Percentiles rank a stretch among this genome's conserved stretches.
Conservation (phyloP, 2,329 filamentous ascomycete genomes). For the Eurotiales sp. region DNA sequence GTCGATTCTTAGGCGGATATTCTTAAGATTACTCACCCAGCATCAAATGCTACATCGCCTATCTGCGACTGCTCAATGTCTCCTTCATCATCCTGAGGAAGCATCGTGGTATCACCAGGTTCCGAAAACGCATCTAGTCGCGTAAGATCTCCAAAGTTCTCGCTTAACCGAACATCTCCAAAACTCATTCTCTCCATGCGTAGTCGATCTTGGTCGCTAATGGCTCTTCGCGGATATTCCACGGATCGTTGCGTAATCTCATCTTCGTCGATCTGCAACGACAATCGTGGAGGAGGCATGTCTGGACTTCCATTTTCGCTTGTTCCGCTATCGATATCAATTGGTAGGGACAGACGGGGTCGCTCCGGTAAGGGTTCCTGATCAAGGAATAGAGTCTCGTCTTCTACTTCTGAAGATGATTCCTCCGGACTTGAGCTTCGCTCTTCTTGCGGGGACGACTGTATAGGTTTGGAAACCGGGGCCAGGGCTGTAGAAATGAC, state of each 20-base stretch:
- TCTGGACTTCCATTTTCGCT: slow-evolving; percentile 41
- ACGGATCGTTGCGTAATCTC: slow-evolving; percentile 40
- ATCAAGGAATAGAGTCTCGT: slow-evolving; percentile 46
- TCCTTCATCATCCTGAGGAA: slow-evolving; percentile 32
- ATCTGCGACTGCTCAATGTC: slow-evolving; percentile 35
- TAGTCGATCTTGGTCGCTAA: slow-evolving; percentile 33
- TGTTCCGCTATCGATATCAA: slow-evolving; percentile 43
- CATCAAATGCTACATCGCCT: slow-evolving; percentile 37
- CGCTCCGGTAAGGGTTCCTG: slow-evolving; percentile 43
- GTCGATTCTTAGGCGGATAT: background rate
- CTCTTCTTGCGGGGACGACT: slow-evolving; percentile 44
- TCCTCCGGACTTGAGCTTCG: slow-evolving; percentile 18
- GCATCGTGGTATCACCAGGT: slow-evolving; percentile 35
- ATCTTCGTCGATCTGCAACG: slow-evolving; percentile 44
- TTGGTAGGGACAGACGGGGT: slow-evolving; percentile 42
- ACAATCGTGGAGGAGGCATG: slow-evolving; percentile 35
- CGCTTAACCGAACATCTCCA: slow-evolving; percentile 43
- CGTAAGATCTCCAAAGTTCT: slow-evolving; percentile 48
- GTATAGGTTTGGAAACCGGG: slow-evolving; percentile 43
- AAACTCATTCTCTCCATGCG: slow-evolving; percentile 43
- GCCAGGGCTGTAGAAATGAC: slow-evolving; percentile 42
- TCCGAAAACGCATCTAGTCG: slow-evolving; percentile 43
- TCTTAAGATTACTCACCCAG: slow-evolving; percentile 28
- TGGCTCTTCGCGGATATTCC: slow-evolving; percentile 42
- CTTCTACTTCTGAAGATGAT: slow-evolving; percentile 13